Percentiles rank a stretch among this genome's conserved stretches.
Evolutionary conservation across 768 basidiomycete genomes (phyloP).

Genomic region (Xerocomus spinulosus): DNA sequence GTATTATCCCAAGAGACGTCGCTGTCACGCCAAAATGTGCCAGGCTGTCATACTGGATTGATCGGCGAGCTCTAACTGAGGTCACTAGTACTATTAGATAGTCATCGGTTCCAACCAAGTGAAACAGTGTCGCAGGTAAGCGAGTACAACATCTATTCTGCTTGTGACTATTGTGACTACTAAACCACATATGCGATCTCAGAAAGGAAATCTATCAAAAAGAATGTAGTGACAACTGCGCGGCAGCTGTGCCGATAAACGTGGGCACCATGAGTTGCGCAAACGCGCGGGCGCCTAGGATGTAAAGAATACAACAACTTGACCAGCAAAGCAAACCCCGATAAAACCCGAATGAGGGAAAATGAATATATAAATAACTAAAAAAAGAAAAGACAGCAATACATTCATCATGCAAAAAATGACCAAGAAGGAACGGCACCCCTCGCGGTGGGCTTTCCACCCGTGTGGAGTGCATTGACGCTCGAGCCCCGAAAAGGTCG

Average conservation of each 20-base stretch:
- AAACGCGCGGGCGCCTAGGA: background rate
- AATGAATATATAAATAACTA: background rate
- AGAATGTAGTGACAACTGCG: background rate
- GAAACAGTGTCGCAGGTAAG: background rate
- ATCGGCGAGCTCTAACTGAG: no score
- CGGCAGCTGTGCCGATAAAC: background rate
- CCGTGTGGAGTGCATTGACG: slow-evolving; percentile 45
- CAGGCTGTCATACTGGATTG: no score
- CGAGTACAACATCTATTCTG: background rate
- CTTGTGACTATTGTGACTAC: background rate
- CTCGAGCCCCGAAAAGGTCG: slow-evolving; percentile 62
- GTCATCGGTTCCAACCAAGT: background rate
- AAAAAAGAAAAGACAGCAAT: background rate
- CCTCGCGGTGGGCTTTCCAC: slow-evolving; percentile 35
- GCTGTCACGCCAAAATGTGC: no score
- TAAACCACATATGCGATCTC: background rate
- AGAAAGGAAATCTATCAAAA: background rate
- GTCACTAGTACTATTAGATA: no score
- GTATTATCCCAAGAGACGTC: no score
- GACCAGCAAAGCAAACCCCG: background rate
- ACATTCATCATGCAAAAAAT: slow-evolving; percentile 39
- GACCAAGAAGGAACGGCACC: slow-evolving; percentile 66
- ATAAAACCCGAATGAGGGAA: no score
- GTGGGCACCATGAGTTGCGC: background rate
- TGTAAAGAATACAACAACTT: background rate